Evolutionary conservation across 371 early-diverging fungal species (phyloP), one percentile per base, ranked within the genome.

Genomic region (Rhizopus delemar): DNA sequence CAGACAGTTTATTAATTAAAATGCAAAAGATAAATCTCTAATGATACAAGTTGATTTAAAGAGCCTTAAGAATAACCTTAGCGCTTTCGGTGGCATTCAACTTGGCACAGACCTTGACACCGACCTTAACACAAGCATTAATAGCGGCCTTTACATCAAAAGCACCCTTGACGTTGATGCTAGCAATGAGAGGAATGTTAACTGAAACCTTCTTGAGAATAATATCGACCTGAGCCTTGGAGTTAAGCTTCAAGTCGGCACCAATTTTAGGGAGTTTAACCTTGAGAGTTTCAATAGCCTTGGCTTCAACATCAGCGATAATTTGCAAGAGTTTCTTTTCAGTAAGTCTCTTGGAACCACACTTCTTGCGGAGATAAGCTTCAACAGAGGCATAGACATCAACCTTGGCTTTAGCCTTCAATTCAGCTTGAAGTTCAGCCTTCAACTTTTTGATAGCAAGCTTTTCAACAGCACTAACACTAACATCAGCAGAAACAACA

Each of bases 371-470:
- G 41, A 73, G 61, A 57, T 48, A 52, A 33, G 51, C 51, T 34
- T 73, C 53, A 35, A 73, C 38, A 32, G 62, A 41, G 33, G 63
- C 69, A 33, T 63, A 59, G 16, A 73, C 43, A 4, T 53, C 34
- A 32, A 68, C 66, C 51, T 68, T 53, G 28, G 70, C 51, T 22
- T 66, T 58, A 38, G 57, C 41, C 48, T 55, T 22, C 39, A 59
- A 50, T 33, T 50, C 41, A 49, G 50, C 55, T 39, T 57, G 51
- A 28, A 59, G 49, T 22, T 28, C 29, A 36, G 51, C 45, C 49
- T 64, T 51, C 51, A 73, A 61, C 12, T 64, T 63, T 16, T 61
- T 60, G n/a, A 73, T 12, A n/a, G 62, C 64, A 54, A 63, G 49
- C 29, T 58, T 53, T 54, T 66, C 50, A 29, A 64, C 59, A 11